Percentiles rank a stretch among this genome's conserved stretches.
Evolutionary conservation across 805 yeast genomes (phyloP).

Genomic region (Wickerhamomyces chambardii): DNA sequence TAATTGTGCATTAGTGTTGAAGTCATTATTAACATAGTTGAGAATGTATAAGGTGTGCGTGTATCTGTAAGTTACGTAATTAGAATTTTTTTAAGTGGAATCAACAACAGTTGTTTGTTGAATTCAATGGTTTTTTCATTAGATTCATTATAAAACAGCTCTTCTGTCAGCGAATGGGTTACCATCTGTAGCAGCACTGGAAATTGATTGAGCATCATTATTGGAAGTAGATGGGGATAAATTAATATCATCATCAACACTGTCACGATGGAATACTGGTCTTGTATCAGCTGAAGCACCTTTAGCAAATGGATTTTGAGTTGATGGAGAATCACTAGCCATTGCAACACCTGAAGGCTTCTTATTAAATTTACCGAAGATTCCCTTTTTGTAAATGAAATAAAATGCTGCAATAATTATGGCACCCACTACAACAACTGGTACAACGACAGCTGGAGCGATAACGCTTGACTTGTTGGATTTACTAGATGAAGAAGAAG

Average conservation of each 20-base stretch:
- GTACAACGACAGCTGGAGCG: conserved; percentile 35
- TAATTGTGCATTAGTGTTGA: too few species aligned
- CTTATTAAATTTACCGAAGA: background rate
- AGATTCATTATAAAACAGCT: conserved; percentile 13
- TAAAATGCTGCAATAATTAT: conserved; percentile 15
- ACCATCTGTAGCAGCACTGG: background rate
- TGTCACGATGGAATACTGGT: conserved; percentile 1
- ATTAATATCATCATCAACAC: conserved; percentile 12
- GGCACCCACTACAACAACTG: conserved; percentile 24
- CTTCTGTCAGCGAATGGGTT: conserved; percentile 20
- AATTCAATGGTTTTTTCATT: too few species aligned
- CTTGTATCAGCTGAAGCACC: background rate
- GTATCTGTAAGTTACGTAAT: too few species aligned
- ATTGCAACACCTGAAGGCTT: background rate
- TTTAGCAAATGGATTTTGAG: too few species aligned
- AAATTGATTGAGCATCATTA: conserved; percentile 3
- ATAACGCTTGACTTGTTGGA: conserved; percentile 20
- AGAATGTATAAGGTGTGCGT: too few species aligned
- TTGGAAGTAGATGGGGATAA: conserved; percentile 16
- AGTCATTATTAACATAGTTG: too few species aligned
- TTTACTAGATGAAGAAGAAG: background rate
- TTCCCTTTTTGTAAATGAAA: conserved; percentile 20
- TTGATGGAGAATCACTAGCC: background rate
- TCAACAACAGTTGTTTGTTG: too few species aligned
- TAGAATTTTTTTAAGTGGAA: too few species aligned